Evolutionary conservation across 2,329 filamentous ascomycete species (phyloP).

Genomic region (Colletotrichum sp.): DNA sequence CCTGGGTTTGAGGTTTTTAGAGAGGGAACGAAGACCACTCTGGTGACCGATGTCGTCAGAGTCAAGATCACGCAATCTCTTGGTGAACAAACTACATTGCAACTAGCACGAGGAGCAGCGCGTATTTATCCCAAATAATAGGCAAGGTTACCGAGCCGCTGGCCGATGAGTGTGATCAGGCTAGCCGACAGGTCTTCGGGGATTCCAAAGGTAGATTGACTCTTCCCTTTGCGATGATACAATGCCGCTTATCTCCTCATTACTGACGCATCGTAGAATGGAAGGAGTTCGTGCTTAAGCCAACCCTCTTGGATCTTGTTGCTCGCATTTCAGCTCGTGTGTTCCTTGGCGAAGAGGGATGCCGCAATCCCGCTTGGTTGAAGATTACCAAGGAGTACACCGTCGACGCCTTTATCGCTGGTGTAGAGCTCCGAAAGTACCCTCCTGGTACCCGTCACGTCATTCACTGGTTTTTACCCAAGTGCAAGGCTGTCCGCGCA

Average conservation of each 20-base stretch:
- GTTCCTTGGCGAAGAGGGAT: background rate
- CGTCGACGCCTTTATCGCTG: background rate
- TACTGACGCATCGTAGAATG: background rate
- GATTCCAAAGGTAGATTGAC: background rate
- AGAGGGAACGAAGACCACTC: background rate
- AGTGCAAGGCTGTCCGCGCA: background rate
- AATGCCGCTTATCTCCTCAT: background rate
- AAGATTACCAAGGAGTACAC: background rate
- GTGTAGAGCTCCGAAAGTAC: background rate
- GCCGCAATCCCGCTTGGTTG: background rate
- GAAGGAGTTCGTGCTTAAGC: background rate
- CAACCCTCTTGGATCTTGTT: background rate
- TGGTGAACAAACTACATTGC: background rate
- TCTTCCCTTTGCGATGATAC: background rate
- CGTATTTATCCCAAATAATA: background rate
- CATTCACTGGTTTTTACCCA: background rate
- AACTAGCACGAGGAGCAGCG: background rate
- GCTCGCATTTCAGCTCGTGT: background rate
- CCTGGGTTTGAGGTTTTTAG: background rate
- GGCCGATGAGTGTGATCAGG: background rate
- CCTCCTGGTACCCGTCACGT: background rate
- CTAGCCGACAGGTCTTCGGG: background rate
- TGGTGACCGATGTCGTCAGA: background rate
- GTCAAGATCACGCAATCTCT: background rate
- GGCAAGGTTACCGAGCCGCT: background rate